Evolutionary conservation across 2,329 filamentous ascomycete genomes (phyloP), one percentile per base, ranked within the genome.

Genomic region (Neoarthrinium moseri): DNA sequence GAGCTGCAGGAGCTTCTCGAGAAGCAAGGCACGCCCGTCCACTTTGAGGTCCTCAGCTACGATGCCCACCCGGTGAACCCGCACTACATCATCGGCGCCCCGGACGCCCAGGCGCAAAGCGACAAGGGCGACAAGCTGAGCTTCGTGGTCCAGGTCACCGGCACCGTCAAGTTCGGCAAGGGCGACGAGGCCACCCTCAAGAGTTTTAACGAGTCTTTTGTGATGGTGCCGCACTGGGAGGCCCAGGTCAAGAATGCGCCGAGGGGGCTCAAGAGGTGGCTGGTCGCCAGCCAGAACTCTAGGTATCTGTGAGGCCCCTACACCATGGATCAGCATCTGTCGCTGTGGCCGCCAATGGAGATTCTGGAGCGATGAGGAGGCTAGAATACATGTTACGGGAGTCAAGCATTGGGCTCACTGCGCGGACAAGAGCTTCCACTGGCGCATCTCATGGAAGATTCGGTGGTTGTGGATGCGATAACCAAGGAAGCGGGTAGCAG

Each of bases 41-140:
- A 49, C 29, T 94, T 89, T 68, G 87, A 92, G 46, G 75, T 90
- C 45, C 84, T 89, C 59, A 83, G 82, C 12, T 82, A 86, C 56
- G 88, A 95, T 66, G 84, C 83, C 47, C 89, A 95, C 53, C 81
- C 91, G 37, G 71, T 92, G 58, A 94, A 92, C 68, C 76, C 80
- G 10, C 76, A 79, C 47, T 88, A 83, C 61, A 67, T 70, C 41
- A 69, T 78, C 54, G 78, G 78, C 22, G 80, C 78, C n/a, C 73
- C 77, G 3, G 75, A 75, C 5, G 30, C 41, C n/a, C 66, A 56
- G 50, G 60, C 71, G 21, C 59, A 67, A 29, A 57, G 64, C 33
- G 65, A 70, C 36, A 70, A 73, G 53, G 78, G 78, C 37, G 74
- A 77, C 44, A 78, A 78, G 50, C 83, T 87, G 60, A 87, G 84